These are phyloP conservation scores for Epichloe sibirici DNA, from an alignment of 2,329 filamentous ascomycete genomes.

Conservation along the genomic window DNA sequence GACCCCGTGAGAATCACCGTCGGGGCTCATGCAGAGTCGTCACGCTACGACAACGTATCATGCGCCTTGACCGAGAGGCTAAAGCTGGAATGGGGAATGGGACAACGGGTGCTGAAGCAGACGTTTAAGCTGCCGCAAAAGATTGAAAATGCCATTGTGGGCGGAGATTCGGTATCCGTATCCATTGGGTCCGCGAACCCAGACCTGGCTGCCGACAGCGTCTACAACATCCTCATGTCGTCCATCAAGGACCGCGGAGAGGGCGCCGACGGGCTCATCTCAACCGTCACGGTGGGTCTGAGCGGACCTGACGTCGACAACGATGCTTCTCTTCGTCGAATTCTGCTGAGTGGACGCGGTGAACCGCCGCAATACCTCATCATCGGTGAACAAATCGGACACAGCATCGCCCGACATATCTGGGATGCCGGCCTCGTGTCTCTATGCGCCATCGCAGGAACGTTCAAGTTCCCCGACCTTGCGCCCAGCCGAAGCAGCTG, in stretches of 20 bases:
- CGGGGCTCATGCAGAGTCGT: conserved; percentile 16
- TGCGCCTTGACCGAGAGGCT: conserved; percentile 15
- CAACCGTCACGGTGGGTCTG: conserved; percentile 31
- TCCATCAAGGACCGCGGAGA: conserved; percentile 10
- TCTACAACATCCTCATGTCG: conserved; percentile 15
- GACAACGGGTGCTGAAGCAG: conserved; percentile 29
- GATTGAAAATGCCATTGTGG: conserved; percentile 15
- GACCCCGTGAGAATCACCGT: conserved; percentile 31
- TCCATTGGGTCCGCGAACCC: conserved; percentile 16
- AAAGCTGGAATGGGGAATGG: conserved; percentile 19
- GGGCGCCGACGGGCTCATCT: conserved; percentile 24
- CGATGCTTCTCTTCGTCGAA: conserved; percentile 17
- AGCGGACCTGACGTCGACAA: conserved; percentile 11
- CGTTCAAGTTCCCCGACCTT: conserved; percentile 15
- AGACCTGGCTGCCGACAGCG: conserved; percentile 15
- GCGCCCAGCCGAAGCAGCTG: conserved; percentile 15
- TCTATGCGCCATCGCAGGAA: conserved; percentile 20
- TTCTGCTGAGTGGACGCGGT: conserved; percentile 15
- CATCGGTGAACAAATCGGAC: conserved; percentile 44
- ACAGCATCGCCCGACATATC: conserved; percentile 47
- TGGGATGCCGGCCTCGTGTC: conserved; percentile 46
- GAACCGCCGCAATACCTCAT: conserved; percentile 20
- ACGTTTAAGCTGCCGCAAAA: conserved; percentile 15
- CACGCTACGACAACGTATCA: conserved; percentile 10
- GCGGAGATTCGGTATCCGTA: conserved; percentile 15